A percentile compares a stretch with the other conserved stretches of the same genome.
Evolutionary conservation across 2,329 filamentous ascomycete species (phyloP).

Genomic region (Ascochyta pisi): DNA sequence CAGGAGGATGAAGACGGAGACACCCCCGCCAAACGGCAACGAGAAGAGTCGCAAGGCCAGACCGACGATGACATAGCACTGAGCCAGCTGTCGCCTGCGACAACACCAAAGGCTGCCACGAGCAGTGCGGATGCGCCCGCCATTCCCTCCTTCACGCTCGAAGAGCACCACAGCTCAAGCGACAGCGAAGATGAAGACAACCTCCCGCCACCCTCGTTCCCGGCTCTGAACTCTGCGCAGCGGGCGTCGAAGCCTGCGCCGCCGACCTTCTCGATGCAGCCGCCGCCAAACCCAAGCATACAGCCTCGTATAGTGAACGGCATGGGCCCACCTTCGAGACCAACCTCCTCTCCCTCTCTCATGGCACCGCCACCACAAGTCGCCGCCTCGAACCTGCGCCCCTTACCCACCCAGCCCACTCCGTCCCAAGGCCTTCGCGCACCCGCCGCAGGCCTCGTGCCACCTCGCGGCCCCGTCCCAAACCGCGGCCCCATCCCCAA

Average conservation of each 20-base stretch:
- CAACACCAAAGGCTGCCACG: slow-evolving; percentile 43
- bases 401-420: slow-evolving; percentile 38
- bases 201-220: slow-evolving; percentile 52
- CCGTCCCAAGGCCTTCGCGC: slow-evolving; percentile 44
- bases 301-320: slow-evolving; percentile 25
- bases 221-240: slow-evolving; percentile 56
- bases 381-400: slow-evolving; percentile 46
- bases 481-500: slow-evolving; percentile 54
- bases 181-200: slow-evolving; percentile 44
- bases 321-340: slow-evolving; percentile 48
- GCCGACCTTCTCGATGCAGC: slow-evolving; percentile 24
- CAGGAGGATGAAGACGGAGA: slow-evolving; percentile 23
- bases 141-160: slow-evolving; percentile 48
- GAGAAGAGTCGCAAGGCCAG: slow-evolving; percentile 22
- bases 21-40: slow-evolving; percentile 22
- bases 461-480: slow-evolving; percentile 57
- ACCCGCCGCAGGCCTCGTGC: slow-evolving; percentile 30
- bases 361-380: slow-evolving; percentile 48
- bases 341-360: slow-evolving; percentile 31
- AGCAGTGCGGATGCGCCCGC: slow-evolving; percentile 21
- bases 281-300: slow-evolving; percentile 21
- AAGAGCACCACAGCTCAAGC: slow-evolving; percentile 38
- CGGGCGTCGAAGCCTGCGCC: slow-evolving; percentile 44
- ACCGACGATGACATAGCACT: slow-evolving; percentile 2
- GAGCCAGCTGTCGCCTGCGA: slow-evolving; percentile 32